Evolutionary conservation across 2,329 filamentous ascomycete genomes (phyloP).

Genomic region (Simplicillium sp.): DNA sequence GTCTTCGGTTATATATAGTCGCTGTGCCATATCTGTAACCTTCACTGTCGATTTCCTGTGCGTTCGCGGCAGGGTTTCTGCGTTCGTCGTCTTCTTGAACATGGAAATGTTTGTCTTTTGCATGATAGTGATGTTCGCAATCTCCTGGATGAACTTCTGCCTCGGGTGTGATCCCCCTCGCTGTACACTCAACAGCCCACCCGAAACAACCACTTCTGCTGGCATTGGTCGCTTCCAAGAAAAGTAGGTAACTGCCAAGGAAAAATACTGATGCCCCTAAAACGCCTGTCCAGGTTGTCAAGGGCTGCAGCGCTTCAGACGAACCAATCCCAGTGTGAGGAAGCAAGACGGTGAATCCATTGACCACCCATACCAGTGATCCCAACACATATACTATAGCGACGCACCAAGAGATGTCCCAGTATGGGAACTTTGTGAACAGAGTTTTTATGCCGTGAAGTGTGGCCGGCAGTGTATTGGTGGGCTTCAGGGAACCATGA

Average conservation of each 20-base stretch:
- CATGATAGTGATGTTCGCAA: conserved; percentile 1
- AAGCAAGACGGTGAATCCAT: conserved; percentile 1
- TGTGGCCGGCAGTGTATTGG: conserved; percentile 1
- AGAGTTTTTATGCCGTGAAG: conserved; percentile 1
- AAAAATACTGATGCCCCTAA: conserved; percentile 2
- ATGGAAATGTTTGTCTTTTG: no score
- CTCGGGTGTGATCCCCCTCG: background rate
- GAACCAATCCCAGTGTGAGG: background rate
- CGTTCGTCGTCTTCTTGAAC: no score
- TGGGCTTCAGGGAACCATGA: conserved; percentile 1
- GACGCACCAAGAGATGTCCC: conserved; percentile 6
- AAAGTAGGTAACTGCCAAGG: conserved; percentile 1
- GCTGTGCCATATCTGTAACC: background rate
- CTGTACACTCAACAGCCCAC: conserved; percentile 2
- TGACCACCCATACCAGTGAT: conserved; percentile 2
- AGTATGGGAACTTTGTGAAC: conserved; percentile 2
- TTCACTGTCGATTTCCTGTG: background rate
- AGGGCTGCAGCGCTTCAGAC: background rate
- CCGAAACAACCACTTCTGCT: conserved; percentile 3
- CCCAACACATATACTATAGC: conserved; percentile 3
- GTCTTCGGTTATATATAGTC: no score
- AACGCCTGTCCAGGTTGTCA: conserved; percentile 1
- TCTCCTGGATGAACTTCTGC: conserved; percentile 1
- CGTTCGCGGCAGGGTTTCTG: no score
- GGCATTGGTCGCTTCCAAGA: conserved; percentile 5